These are phyloP conservation scores for Myochromella boudieri DNA, from an alignment of 768 basidiomycete genomes.

Conservation along the genomic window DNA sequence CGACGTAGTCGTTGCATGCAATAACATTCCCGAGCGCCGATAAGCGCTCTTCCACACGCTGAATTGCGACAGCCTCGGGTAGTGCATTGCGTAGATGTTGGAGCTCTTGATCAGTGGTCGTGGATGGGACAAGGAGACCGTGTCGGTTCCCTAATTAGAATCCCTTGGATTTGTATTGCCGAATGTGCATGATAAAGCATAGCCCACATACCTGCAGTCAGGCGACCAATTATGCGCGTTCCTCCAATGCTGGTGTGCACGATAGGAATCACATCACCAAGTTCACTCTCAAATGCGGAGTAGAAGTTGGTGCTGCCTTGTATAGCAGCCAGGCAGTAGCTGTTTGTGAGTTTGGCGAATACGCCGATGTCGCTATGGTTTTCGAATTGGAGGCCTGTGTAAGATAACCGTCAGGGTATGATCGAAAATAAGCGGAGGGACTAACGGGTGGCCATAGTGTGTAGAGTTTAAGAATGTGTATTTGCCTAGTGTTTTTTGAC, in stretches of 20 bases:
- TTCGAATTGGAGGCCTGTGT: slow-evolving; percentile 87
- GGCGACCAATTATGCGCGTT: slow-evolving; percentile 88
- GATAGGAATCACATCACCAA: slow-evolving; percentile 91
- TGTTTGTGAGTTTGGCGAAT: slow-evolving; percentile 96
- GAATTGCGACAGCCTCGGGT: slow-evolving; percentile 90
- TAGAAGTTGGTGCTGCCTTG: slow-evolving; percentile 97
- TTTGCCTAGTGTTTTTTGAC: slow-evolving; percentile 10
- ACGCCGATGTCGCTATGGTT: slow-evolving; percentile 96
- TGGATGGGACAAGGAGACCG: slow-evolving; percentile 92
- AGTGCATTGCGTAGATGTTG: slow-evolving; percentile 96
- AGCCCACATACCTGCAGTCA: slow-evolving; percentile 74
- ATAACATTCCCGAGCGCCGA: slow-evolving; percentile 98
- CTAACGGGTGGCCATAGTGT: slow-evolving; percentile 51
- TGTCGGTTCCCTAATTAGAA: slow-evolving; percentile 82
- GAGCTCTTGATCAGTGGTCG: slow-evolving; percentile 96
- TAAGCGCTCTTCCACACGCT: slow-evolving; percentile 94
- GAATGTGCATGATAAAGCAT: not conserved
- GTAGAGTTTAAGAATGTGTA: slow-evolving; percentile 6
- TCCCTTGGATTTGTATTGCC: not conserved
- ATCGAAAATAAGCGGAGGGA: slow-evolving; percentile 3
- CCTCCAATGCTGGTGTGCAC: slow-evolving; percentile 95
- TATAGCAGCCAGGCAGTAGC: slow-evolving; percentile 92
- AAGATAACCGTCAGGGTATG: slow-evolving; percentile 17
- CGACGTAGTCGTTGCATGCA: slow-evolving; percentile 98
- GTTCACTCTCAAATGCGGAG: slow-evolving; percentile 94